Evolutionary conservation across 2,329 filamentous ascomycete species (phyloP).

Genomic region (Kalaharituber pfeilii): DNA sequence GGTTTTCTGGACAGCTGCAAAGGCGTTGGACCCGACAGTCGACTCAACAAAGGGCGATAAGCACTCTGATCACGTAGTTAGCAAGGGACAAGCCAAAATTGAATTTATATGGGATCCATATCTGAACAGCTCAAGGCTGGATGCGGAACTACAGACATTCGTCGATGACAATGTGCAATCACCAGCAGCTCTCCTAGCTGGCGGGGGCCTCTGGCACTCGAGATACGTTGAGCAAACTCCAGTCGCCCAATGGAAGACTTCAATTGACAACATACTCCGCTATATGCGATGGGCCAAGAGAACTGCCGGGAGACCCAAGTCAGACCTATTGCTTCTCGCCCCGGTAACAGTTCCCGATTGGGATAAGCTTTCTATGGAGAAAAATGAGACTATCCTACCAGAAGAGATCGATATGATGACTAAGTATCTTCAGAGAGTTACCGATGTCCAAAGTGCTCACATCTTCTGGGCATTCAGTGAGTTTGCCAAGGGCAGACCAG

Average conservation of each 20-base stretch:
- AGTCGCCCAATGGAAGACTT: constrained; percentile 24
- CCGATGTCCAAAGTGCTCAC: constrained; percentile 23
- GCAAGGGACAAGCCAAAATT: constrained; percentile 32
- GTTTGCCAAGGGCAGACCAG: constrained; percentile 30
- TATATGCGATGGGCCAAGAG: constrained; percentile 22
- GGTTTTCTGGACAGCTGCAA: constrained; percentile 41
- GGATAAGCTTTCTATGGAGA: constrained; percentile 29
- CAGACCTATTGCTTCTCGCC: constrained; percentile 29
- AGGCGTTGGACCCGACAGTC: constrained; percentile 32
- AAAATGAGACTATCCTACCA: constrained; percentile 32
- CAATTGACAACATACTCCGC: constrained; percentile 32
- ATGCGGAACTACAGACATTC: constrained; percentile 27
- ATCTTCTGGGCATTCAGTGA: constrained; percentile 36
- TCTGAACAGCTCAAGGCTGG: constrained; percentile 35
- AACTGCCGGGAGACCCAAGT: neutral
- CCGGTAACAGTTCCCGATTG: constrained; percentile 34
- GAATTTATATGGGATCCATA: constrained; percentile 47
- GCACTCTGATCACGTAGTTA: constrained; percentile 32
- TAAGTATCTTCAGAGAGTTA: constrained; percentile 30
- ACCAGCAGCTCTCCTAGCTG: constrained; percentile 35
- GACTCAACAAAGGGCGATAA: constrained; percentile 27
- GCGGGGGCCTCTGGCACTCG: constrained; percentile 40
- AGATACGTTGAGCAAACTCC: constrained; percentile 16
- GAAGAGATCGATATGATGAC: constrained; percentile 38
- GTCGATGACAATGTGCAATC: constrained; percentile 21